Evolutionary conservation across 1,284 basidiomycete species (phyloP).

Genomic region (Cryptococcus depauperatus): DNA sequence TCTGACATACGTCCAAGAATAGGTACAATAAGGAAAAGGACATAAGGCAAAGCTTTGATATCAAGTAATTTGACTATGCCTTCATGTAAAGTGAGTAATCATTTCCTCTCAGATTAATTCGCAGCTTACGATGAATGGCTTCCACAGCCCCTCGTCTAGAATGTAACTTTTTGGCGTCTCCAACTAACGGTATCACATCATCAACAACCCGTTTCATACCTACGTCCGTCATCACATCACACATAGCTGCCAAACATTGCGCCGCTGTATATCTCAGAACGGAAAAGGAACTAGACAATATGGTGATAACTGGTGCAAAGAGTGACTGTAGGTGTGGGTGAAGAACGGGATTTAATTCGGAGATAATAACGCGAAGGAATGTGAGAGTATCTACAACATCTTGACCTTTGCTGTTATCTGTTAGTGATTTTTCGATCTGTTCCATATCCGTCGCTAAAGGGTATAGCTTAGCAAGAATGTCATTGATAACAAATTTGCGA

Average conservation of each 20-base stretch:
- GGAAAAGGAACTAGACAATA: conserved; percentile 73
- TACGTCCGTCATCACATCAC: conserved; percentile 71
- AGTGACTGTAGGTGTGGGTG: conserved; percentile 62
- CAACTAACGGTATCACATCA: conserved; percentile 72
- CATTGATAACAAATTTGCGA: conserved; percentile 5
- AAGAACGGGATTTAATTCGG: conserved; percentile 64
- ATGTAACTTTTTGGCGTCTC: conserved; percentile 65
- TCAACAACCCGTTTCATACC: conserved; percentile 86
- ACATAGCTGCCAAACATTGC: conserved; percentile 77
- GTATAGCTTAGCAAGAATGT: conserved; percentile 1
- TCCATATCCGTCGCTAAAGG: conserved; percentile 7
- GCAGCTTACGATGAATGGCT: conserved; percentile 71
- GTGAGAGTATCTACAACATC: conserved; percentile 89
- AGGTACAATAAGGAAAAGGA: conserved; percentile 94
- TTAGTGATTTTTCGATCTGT: conserved; percentile 15
- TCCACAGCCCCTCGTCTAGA: conserved; percentile 88
- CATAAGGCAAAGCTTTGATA: conserved; percentile 90
- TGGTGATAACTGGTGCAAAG: conserved; percentile 67
- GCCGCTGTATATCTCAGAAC: conserved; percentile 85
- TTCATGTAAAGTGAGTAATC: conserved; percentile 34
- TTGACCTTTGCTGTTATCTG: conserved; percentile 54
- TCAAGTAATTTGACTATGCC: conserved; percentile 88
- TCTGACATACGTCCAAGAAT: conserved; percentile 98
- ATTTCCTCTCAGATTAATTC: not conserved
- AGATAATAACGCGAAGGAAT: conserved; percentile 72